phyloP scores from a whole-genome alignment of 495 filamentous ascomycete species.

The Aspergillus ostianus region DNA sequence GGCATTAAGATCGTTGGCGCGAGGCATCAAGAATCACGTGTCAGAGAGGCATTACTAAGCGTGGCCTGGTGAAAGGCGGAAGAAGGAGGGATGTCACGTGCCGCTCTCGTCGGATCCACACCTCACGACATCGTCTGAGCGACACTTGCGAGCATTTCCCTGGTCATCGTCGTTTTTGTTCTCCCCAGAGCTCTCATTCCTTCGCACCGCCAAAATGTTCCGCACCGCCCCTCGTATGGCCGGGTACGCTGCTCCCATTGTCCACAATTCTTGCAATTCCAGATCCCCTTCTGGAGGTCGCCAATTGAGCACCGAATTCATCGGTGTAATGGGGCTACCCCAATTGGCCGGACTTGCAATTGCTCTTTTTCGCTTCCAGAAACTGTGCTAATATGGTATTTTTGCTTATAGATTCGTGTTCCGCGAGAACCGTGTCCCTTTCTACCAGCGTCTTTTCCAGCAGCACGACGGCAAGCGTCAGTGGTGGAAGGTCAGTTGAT shows the following conservation, averaged over 20 bases:
- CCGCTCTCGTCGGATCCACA: constrained; percentile 25
- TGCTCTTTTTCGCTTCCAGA: not conserved
- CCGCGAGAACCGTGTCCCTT: constrained; percentile 81
- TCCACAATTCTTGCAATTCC: not conserved
- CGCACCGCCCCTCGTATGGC: constrained; percentile 48
- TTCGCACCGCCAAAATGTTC: constrained; percentile 45
- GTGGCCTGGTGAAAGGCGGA: constrained; percentile 31
- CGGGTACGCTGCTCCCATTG: constrained; percentile 34
- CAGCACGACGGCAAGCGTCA: constrained; percentile 74
- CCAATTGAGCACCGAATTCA: constrained; percentile 14
- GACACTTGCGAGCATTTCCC: constrained; percentile 18
- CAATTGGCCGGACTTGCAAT: constrained; percentile 19
- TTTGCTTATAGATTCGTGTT: constrained; percentile 58
- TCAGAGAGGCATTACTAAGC: constrained; percentile 23
- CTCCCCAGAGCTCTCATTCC: constrained; percentile 24
- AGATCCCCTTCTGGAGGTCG: not conserved
- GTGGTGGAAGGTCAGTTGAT: constrained; percentile 78
- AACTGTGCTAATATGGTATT: constrained; percentile 10
- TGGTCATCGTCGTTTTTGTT: constrained; percentile 26
- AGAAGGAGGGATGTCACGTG: constrained; percentile 37
- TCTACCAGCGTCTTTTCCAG: constrained; percentile 83
- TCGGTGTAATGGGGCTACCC: constrained; percentile 20
- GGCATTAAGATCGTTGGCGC: constrained; percentile 17
- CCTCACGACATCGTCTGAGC: constrained; percentile 36
- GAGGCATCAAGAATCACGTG: constrained; percentile 21